These are phyloP conservation scores for Pulveroboletus sp. DNA, from an alignment of 768 basidiomycete species.

Conservation along the genomic window DNA sequence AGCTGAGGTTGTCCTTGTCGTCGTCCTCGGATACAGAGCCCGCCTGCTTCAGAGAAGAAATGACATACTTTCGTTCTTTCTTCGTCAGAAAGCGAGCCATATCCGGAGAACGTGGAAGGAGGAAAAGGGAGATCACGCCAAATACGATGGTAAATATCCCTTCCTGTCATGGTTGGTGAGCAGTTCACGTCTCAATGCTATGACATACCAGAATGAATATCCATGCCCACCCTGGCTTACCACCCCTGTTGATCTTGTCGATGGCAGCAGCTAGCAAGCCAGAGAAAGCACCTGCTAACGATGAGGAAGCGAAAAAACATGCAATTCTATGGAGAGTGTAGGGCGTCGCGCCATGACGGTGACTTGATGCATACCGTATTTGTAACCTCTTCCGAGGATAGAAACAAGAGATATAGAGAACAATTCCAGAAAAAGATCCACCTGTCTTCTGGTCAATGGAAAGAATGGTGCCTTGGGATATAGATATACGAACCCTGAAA, in stretches of 20 bases:
- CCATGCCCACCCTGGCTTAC: no score
- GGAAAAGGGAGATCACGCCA: conserved; percentile 46
- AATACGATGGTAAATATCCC: conserved; percentile 60
- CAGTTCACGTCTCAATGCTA: no score
- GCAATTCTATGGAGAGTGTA: no score
- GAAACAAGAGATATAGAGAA: no score
- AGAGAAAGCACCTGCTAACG: no score
- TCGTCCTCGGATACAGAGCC: conserved; percentile 38
- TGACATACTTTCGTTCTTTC: conserved; percentile 49
- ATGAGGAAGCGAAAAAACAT: no score
- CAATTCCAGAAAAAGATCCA: conserved; percentile 48
- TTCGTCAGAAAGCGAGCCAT: conserved; percentile 46
- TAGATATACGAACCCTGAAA: conserved; percentile 45
- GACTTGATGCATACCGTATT: no score
- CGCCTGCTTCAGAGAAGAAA: conserved; percentile 19
- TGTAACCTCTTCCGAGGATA: no score
- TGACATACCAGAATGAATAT: no score
- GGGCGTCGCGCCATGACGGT: no score
- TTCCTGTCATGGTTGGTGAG: conserved; percentile 31
- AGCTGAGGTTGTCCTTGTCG: conserved; percentile 45
- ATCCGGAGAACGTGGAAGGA: conserved; percentile 43
- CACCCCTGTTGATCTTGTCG: no score
- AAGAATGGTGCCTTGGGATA: background rate
- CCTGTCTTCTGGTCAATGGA: conserved; percentile 29
- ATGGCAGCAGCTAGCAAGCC: no score